Base-by-base conservation (phyloP, 371 early-diverging fungal species). In the Lichtheimia ornata region DNA sequence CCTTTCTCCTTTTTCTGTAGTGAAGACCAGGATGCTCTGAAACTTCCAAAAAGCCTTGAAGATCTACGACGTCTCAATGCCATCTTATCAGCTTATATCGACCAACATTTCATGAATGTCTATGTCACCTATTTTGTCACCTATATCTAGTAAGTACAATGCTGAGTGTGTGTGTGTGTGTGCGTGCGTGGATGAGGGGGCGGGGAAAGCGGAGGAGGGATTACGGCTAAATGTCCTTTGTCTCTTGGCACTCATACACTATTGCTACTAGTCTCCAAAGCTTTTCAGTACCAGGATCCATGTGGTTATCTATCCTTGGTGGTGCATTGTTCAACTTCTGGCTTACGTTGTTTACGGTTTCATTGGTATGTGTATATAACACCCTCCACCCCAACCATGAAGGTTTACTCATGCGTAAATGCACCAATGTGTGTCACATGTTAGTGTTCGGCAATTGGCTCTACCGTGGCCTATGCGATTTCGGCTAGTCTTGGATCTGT, bases 281-380 rank as follows among this genome's bases (percentile, higher is more conserved):
- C 28, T 88, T 88, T 59, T 84, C 85, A 20, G 82, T 88, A 41
- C 88, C 88, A 25, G 88, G 88, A 5, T 86, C 86, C 52, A 86
- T 86, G 84, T 85, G 85, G 88, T 70, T 88, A 50, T 85, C 84
- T 27, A 78, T 88, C 25, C 70, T 88, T 11, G 85, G 85, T 52
- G 88, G 88, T 18, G 80, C 88, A 13, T 59, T 88, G 9, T 88
- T 88, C 57, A 69, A 78, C 49, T 82, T 86, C 50, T 82, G 84
- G 81, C 62, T 83, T 13, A 75, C 84, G 0, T 56, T 88, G 53
- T 65, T 82, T 35, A 77, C 83, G 14, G 85, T 88, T 9, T 80
- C 82, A 3, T n/a, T 81, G 54, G 52, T 22, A 52, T 12, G 20
- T 28, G 13, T 24, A 28, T 25, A 18, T 7, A 11, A 22, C 14